A percentile compares a stretch with the other conserved stretches of the same genome.
Conservation (phyloP, 2,329 filamentous ascomycete species). For the Cordyceps cateniannulata region DNA sequence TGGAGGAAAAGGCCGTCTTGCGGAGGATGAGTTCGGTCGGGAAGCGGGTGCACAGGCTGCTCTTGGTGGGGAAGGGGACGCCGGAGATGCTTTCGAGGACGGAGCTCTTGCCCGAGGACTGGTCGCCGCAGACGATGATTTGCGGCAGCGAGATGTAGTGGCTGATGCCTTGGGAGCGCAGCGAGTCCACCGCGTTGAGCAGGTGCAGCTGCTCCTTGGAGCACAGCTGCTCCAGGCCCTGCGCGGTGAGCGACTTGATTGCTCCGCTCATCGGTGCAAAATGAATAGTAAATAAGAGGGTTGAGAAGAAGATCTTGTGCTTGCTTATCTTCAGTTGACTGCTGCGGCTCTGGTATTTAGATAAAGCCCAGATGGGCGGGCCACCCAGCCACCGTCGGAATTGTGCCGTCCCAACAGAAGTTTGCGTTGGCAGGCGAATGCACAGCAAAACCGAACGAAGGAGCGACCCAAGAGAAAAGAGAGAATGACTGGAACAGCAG, state of each 20-base stretch:
- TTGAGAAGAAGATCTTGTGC: not conserved
- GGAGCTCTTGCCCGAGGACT: slow-evolving; percentile 50
- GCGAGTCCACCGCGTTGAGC: slow-evolving; percentile 29
- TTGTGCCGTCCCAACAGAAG: not conserved
- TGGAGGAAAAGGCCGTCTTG: slow-evolving; percentile 13
- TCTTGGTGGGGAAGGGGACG: slow-evolving; percentile 46
- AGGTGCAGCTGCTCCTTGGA: slow-evolving; percentile 19
- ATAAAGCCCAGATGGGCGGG: not conserved
- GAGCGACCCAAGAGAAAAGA: not conserved
- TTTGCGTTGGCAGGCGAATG: not conserved
- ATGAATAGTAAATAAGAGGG: not conserved
- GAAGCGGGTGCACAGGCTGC: slow-evolving; percentile 48
- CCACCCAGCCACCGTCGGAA: not conserved
- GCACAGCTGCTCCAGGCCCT: slow-evolving; percentile 3
- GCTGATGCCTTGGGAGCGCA: slow-evolving; percentile 29
- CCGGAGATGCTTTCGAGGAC: slow-evolving; percentile 51
- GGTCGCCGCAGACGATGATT: slow-evolving; percentile 49
- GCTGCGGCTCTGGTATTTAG: not conserved
- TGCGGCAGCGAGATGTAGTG: slow-evolving; percentile 36
- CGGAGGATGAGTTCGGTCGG: slow-evolving; percentile 46
- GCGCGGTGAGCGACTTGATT: not conserved
- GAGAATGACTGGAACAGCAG: not conserved
- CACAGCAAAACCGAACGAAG: too few relatives aligned
- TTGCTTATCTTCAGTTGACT: not conserved
- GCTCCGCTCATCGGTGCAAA: not conserved